Base-by-base conservation (phyloP, 2,329 filamentous ascomycete genomes). In the Hawksworthiomyces lignivorus region DNA sequence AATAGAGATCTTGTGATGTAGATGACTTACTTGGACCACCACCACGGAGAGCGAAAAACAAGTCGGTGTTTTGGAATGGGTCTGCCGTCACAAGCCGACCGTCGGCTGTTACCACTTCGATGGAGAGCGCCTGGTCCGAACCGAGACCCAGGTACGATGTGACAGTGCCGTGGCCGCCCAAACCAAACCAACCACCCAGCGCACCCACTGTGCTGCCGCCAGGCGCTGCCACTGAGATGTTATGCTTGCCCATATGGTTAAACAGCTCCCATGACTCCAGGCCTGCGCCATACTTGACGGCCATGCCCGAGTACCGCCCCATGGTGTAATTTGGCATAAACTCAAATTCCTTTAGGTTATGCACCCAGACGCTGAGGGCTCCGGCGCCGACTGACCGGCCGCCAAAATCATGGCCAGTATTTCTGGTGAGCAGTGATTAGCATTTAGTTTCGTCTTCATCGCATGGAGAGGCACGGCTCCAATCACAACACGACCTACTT, bases 41-140 rank as follows among this genome's bases (percentile, higher is more conserved):
- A 4, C 72, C 72, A 32, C 64, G 60, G 3, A 75, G 55, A 3
- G 73, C 73, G 68, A 70, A 79, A 54, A 73, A 77, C 2, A 79
- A 57, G 43, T 77, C 73, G 0, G 58, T 40, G 39, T 77, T 69
- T 9, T 66, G 53, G 4, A 59, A 56, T 11, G 59, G 62, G 24
- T 65, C 63, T 1, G 72, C 73, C 2, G 59, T 67, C 1, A 75
- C 52, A 26, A 68, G 52, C 3, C 56, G 43, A 1, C 74, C 73
- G 32, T 61, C 55, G 0, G 65, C 70, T 5, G 68, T 70, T 1
- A 77, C 62, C 0, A 72, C 66, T 17, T 70, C 60, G 46, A 65
- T 60, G 31, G 68, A 62, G 7, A 77, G 57, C 0, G 66, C 65
- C 46, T 77, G 70, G 48, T 77, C 73, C 0, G 69, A 70, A 1